Conservation (phyloP, 2,329 filamentous ascomycete species). For the Neurospora sp. region DNA sequence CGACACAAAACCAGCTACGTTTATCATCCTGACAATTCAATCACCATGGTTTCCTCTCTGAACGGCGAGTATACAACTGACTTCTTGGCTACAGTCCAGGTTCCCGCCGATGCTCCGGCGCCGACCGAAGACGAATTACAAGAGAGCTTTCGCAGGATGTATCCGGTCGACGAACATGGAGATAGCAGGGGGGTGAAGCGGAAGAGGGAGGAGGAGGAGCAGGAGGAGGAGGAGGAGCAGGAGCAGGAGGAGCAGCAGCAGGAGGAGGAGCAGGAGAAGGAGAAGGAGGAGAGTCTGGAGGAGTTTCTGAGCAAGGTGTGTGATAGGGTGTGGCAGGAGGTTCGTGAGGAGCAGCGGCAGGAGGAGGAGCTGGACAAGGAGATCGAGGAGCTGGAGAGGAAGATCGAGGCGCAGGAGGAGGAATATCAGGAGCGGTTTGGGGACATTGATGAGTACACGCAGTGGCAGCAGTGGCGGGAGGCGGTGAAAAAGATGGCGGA, state of each 20-base stretch:
- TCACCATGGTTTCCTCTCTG: no score
- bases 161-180: neutral
- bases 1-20: neutral
- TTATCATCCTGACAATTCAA: no score
- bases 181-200: neutral
- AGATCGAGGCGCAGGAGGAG: neutral
- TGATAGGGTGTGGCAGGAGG: neutral
- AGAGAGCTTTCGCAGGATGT: no score
- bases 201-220: neutral
- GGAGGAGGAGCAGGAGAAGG: no score
- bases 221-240: neutral
- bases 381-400: neutral
- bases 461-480: neutral
- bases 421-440: neutral
- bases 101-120: no score
- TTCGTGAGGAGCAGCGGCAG: neutral
- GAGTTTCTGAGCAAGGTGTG: neutral
- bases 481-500: neutral
- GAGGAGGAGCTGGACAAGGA: neutral
- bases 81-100: no score
- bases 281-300: neutral
- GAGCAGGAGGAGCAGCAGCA: neutral
- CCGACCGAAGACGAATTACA: no score
- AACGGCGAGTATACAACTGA: no score
- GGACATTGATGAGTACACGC: neutral